Conservation (phyloP, 108 stramenopile species). For the Fragilaria radians region DNA sequence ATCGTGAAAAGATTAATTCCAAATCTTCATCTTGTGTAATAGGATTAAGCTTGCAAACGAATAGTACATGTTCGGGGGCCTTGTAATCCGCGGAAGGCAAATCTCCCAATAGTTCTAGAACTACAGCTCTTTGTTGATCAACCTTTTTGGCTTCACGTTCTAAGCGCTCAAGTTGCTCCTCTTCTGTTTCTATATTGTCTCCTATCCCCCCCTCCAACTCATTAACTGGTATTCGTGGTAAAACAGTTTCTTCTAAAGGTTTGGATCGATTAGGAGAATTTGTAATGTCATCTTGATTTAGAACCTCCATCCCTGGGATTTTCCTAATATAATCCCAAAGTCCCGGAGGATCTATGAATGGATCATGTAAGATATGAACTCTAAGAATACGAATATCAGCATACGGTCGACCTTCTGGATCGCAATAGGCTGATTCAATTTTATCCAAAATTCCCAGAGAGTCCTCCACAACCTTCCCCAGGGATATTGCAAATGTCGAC, state of each 20-base stretch:
- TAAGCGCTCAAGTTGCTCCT: slow-evolving; percentile 37
- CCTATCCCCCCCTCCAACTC: slow-evolving; percentile 47
- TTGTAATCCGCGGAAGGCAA: slow-evolving; percentile 73
- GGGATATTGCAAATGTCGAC: slow-evolving; percentile 44
- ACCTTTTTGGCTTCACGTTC: slow-evolving; percentile 52
- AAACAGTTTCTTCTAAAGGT: slow-evolving; percentile 81
- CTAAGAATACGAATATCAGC: slow-evolving; percentile 91
- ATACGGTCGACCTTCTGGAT: slow-evolving; percentile 89
- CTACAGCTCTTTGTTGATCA: slow-evolving; percentile 88
- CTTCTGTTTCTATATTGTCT: slow-evolving; percentile 27
- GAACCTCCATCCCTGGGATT: slow-evolving; percentile 27
- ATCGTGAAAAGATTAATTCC: slow-evolving; percentile 94
- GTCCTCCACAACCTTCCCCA: slow-evolving; percentile 93
- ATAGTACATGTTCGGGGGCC: slow-evolving; percentile 96
- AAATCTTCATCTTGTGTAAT: slow-evolving; percentile 96
- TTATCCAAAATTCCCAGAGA: slow-evolving; percentile 72
- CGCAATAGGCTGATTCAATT: slow-evolving; percentile 81
- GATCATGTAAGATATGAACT: slow-evolving; percentile 90
- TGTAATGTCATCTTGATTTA: slow-evolving; percentile 3
- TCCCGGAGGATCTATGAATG: slow-evolving; percentile 79
- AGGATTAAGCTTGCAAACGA: slow-evolving; percentile 98
- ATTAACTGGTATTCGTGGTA: slow-evolving; percentile 53
- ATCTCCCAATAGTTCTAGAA: slow-evolving; percentile 98
- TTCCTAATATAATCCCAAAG: slow-evolving; percentile 42
- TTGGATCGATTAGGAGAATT: slow-evolving; percentile 59